Evolutionary conservation across 306 rosid genomes (phyloP), one percentile per base, ranked within the genome.

Genomic region (Quercus agrifolia): DNA sequence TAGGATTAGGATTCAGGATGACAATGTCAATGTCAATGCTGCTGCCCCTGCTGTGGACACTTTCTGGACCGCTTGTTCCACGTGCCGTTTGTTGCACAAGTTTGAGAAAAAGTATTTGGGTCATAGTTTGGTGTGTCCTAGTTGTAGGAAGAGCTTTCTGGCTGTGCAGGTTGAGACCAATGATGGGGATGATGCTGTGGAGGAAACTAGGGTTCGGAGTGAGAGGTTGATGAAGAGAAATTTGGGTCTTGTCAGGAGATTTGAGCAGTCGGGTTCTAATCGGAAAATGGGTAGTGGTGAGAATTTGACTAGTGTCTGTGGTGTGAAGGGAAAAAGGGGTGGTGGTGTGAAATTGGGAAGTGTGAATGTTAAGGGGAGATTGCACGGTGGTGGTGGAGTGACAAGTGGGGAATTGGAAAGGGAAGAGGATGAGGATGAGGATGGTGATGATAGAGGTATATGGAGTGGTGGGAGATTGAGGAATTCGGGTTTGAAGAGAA

Each of bases 31-130:
- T 38, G 88, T 83, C 77, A 81, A 84, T 51, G 80, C 44, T 2
- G 62, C 41, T 59, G 80, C 69, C 2, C 52, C 31, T 59, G 83
- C 56, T 41, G 69, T 44, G 4, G 90, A 67, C 46, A 90, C 99
- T 8, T 94, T 92, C 78, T 92, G 97, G 97, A 94, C 97, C 2
- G 86, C 90, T 1, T 94, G 97, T 61, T 83, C 87, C 12, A 89
- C 87, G 57, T 94, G 99, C 78, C 86, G 86, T 67, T 86, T 92
- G 56, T 71, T 90, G 89, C 99, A 94, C 80, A 86, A 90, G 85
- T 94, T 94, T 58, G 91, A 92, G 83, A 90, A 86, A 80, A 92
- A 76, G 88, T 94, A 94, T 66, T 74, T 92, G 44, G 92, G 86
- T 12, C 82, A 87, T 56, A 83, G 77, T 75, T 82, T 94, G 81